Evolutionary conservation across 208 protist genomes (phyloP).

Genomic region (Crithidia acanthocephali): DNA sequence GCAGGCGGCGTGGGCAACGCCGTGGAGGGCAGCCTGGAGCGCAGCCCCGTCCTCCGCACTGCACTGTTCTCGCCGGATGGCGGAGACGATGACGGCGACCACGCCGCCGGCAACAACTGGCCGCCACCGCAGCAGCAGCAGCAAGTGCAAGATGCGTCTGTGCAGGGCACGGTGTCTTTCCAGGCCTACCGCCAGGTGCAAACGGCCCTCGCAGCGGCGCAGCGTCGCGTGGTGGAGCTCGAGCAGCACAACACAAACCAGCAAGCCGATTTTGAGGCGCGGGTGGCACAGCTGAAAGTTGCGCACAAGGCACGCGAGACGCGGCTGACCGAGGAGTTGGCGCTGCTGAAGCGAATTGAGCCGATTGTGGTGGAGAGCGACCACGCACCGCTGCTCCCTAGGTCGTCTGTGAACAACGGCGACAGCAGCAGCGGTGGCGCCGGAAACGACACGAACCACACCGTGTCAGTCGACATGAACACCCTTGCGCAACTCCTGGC

Average conservation of each 20-base stretch:
- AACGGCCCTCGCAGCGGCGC: constrained; percentile 29
- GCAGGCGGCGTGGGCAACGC: neutral
- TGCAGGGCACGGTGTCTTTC: constrained; percentile 13
- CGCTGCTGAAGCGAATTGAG: constrained; percentile 20
- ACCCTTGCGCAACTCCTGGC: constrained; percentile 4
- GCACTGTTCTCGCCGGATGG: neutral
- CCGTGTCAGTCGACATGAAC: constrained; percentile 5
- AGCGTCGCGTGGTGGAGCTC: constrained; percentile 30
- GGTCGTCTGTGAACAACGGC: neutral
- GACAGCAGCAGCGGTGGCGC: neutral
- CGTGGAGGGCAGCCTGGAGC: neutral
- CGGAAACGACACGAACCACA: neutral
- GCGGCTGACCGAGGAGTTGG: constrained; percentile 35
- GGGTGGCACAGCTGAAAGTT: constrained; percentile 34
- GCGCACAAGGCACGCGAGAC: constrained; percentile 31
- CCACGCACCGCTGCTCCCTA: neutral
- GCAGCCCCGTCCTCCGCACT: neutral
- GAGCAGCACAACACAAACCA: constrained; percentile 19
- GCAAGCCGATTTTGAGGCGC: constrained; percentile 22
- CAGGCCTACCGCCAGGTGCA: constrained; percentile 25
- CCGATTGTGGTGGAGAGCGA: neutral
- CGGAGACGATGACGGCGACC: neutral
- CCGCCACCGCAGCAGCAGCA: too few relatives aligned
- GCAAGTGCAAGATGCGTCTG: neutral
- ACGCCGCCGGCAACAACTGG: too few relatives aligned